Conservation (phyloP, 768 basidiomycete species). For the Panaeolus cyanescens region DNA sequence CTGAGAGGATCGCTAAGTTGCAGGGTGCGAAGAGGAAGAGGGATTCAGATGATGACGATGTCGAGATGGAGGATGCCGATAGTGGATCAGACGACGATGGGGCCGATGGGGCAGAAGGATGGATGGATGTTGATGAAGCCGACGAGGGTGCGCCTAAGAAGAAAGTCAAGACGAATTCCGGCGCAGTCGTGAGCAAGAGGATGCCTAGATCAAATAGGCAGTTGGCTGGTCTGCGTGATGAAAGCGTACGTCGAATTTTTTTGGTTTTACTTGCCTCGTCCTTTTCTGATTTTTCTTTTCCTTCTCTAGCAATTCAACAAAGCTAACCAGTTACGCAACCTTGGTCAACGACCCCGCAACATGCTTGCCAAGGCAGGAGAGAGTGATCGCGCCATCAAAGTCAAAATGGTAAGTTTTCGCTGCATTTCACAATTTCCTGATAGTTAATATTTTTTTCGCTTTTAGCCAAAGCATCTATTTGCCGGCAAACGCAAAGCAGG, state of each 20-base stretch:
- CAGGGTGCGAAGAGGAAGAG: constrained; percentile 73
- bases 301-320: constrained; percentile 68
- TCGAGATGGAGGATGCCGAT: constrained; percentile 60
- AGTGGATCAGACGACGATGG: constrained; percentile 49
- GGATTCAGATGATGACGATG: constrained; percentile 50
- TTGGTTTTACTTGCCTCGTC: constrained; percentile 2
- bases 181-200: constrained; percentile 51
- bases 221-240: constrained; percentile 78
- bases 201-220: constrained; percentile 73
- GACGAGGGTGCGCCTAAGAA: constrained; percentile 57
- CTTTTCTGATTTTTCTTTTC: constrained; percentile 10
- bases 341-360: constrained; percentile 86
- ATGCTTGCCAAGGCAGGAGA: constrained; percentile 91
- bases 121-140: constrained; percentile 52
- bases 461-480: constrained; percentile 84
- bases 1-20: constrained; percentile 76
- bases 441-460: constrained; percentile 10
- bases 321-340: constrained; percentile 80
- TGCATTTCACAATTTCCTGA: constrained; percentile 3
- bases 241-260: constrained; percentile 59
- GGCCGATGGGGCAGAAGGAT: constrained; percentile 45
- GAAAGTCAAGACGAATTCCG: constrained; percentile 62
- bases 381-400: constrained; percentile 77
- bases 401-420: constrained; percentile 76
- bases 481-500: constrained; percentile 84